These are phyloP conservation scores for Cubamyces lactineus DNA, from an alignment of 768 basidiomycete species.

Conservation along the genomic window DNA sequence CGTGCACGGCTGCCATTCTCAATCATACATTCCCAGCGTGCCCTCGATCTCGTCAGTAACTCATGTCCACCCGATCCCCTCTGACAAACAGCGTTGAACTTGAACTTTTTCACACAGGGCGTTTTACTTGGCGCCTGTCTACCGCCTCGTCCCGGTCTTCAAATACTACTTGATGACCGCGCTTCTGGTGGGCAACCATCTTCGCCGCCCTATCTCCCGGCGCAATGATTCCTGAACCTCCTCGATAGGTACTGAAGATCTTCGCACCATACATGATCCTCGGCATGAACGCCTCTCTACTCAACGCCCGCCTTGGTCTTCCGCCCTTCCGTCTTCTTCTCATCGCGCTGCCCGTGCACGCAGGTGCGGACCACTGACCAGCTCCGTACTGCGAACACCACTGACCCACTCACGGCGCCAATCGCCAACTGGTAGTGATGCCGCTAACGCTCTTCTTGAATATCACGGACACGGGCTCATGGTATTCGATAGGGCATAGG, in stretches of 20 bases:
- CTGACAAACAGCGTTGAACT: too few species aligned
- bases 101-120: too few species aligned
- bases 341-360: constrained; percentile 72
- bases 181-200: constrained; percentile 53
- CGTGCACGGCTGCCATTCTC: not conserved
- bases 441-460: constrained; percentile 83
- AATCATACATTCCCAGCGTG: constrained; percentile 47
- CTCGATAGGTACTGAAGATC: constrained; percentile 74
- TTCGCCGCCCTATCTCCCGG: not conserved
- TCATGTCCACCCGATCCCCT: not conserved
- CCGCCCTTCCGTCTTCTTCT: constrained; percentile 84
- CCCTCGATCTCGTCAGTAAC: constrained; percentile 75
- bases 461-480: constrained; percentile 80
- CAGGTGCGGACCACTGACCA: constrained; percentile 47
- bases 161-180: constrained; percentile 82
- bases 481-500: constrained; percentile 88
- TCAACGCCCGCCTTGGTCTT: constrained; percentile 67
- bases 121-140: constrained; percentile 88
- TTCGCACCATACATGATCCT: constrained; percentile 79
- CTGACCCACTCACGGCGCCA: not conserved
- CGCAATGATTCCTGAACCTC: not conserved
- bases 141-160: constrained; percentile 84
- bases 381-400: too few species aligned
- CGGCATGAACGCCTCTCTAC: constrained; percentile 64
- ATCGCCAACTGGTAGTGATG: constrained; percentile 55